Base-by-base conservation (phyloP, 306 rosid genomes). In the Prosopis cineraria region DNA sequence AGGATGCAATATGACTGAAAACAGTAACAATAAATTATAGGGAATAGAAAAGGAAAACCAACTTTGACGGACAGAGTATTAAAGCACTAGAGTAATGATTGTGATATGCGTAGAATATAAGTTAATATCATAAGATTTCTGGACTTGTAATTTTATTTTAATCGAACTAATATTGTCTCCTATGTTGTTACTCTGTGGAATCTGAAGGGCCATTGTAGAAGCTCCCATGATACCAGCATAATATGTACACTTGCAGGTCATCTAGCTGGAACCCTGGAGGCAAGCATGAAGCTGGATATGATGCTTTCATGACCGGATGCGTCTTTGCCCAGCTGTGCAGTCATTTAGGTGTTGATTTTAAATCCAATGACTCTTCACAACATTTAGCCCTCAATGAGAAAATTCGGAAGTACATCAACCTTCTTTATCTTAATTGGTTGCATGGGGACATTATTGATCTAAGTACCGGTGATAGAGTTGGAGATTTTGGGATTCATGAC, bases 231-330 rank as follows among this genome's bases (percentile, higher is more conserved):
- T 77, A 44, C 53, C 74, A 75, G 37, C 53, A 60, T 74, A 70
- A 27, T 52, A 30, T 72, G 58, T 86, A 10, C 83, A 58, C 78
- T 80, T 84, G 84, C 91, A 95, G 99, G 82, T 91, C 92, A 50
- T 88, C 89, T 70, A 88, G 83, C 83, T 95, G 99, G 99, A 95
- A 89, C 60, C 92, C 98, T 47, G 99, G 99, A 58, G 97, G 89
- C 84, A 93, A 87, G 81, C 99, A 95, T 65, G 99, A 93, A 79
- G 99, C 99, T 20, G 98, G 99, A 53, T 93, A 91, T 69, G 99
- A 95, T 86, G 99, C 99, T 80, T 95, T 90, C 84, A 91, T 93
- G 99, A 95, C 98, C 4, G 99, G 99, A 67, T 89, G 96, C 44
- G 82, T 93, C 74, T 95, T 93, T 87, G 90, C 91, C 68, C 96